Evolutionary conservation across 352 stramenopile genomes (phyloP), one percentile per base, ranked within the genome.

Genomic region (Hyaloperonospora arabidopsidis): DNA sequence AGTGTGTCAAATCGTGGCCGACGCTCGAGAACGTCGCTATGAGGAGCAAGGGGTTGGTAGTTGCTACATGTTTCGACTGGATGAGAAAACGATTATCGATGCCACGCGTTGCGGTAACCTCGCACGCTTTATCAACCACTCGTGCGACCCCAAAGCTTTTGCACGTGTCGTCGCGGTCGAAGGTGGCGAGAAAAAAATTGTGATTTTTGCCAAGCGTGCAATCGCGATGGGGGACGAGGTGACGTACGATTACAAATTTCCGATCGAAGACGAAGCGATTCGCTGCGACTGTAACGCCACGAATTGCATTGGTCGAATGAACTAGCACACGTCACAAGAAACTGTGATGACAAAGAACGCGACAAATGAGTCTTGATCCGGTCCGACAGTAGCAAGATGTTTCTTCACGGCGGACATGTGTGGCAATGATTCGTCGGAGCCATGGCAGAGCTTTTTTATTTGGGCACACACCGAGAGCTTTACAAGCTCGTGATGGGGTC

Each of bases 191-290:
- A 97, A 97, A 63, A 97, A 98, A 65, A 98, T 98, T 40, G 86
- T 98, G 44, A 97, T 98, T 36, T 97, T 98, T 61, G 88, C 91
- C 7, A 95, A 95, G 54, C 68, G 74, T 49, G 76, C 93, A 15
- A 96, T 98, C 61, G 76, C 89, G 2, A 74, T 76, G 25, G 93
- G 91, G 11, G 93, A 97, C 57, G 94, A 98, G 59, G 89, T 98
- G 45, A 97, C 88, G 34, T 98, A 98, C 67, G 90, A 98, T 58
- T 98, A 98, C 79, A 97, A 98, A 67, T 98, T 98, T 65, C 93
- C 92, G 17, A 95, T 97, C 49, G 95, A 98, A 70, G 94, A 98
- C 68, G 89, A 96, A 52, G 92, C 86, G 14, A 86, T 98, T 32
- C 81, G 75, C 11, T 98, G 91, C 53, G 92, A 96, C 52, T 97